Conservation (phyloP, 345 rosid species). For the Theobroma cacao region DNA sequence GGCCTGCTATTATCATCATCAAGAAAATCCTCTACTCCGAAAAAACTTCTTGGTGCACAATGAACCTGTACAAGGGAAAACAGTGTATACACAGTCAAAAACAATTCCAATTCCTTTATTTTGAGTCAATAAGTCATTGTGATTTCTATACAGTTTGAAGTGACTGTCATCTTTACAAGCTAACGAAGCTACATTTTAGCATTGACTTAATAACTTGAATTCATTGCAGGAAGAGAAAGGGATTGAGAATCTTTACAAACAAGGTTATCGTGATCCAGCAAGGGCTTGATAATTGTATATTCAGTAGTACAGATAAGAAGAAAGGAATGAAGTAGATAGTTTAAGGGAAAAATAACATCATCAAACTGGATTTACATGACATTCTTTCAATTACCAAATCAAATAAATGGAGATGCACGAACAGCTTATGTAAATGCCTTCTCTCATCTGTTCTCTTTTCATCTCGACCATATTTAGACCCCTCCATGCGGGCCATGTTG, state of each 20-base stretch:
- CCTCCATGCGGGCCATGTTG: background rate
- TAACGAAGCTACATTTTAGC: background rate
- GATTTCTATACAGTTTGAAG: background rate
- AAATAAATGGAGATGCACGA: background rate
- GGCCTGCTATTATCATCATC: conserved; percentile 90
- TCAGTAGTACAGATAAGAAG: background rate
- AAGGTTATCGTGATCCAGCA: background rate
- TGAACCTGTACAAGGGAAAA: conserved; percentile 35
- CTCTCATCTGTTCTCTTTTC: background rate
- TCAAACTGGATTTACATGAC: background rate
- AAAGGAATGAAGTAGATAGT: background rate
- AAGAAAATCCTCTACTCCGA: conserved; percentile 91
- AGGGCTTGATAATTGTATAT: background rate
- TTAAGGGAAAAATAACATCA: background rate
- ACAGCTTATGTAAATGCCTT: background rate
- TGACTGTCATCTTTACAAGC: background rate
- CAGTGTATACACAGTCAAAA: background rate
- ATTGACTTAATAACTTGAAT: background rate
- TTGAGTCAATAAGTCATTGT: background rate
- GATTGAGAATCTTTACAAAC: background rate
- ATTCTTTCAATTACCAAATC: background rate
- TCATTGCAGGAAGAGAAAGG: background rate
- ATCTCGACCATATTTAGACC: background rate
- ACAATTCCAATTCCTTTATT: background rate
- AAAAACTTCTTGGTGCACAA: conserved; percentile 82